These are phyloP conservation scores for Pinus tabuliformis DNA, from an alignment of 75 land plant species.

Conservation along the genomic window DNA sequence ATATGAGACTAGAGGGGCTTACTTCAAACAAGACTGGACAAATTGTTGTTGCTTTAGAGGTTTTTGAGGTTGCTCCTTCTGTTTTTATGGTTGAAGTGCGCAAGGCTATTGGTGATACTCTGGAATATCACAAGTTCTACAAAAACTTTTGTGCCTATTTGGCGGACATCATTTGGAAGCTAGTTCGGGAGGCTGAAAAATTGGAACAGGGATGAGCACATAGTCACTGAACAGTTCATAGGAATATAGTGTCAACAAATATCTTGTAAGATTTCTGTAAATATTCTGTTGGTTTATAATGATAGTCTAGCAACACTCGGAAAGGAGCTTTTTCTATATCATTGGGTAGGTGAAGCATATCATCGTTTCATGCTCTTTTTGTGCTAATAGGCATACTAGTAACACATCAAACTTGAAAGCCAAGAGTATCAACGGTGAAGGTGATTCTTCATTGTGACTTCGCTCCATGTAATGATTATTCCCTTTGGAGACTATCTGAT, in stretches of 20 bases:
- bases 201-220: background rate
- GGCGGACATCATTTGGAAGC: constrained; percentile 70
- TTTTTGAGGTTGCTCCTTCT: too few relatives aligned
- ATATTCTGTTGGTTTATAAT: background rate
- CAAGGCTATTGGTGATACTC: too few relatives aligned
- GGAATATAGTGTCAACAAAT: background rate
- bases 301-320: background rate
- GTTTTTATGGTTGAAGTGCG: too few relatives aligned
- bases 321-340: background rate
- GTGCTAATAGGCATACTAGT: background rate
- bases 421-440: too few relatives aligned
- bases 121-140: constrained; percentile 45
- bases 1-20: too few relatives aligned
- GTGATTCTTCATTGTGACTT: too few relatives aligned
- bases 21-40: too few relatives aligned
- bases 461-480: too few relatives aligned
- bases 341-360: background rate
- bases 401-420: background rate
- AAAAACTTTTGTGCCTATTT: constrained; percentile 55
- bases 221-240: background rate
- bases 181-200: constrained; percentile 12
- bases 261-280: background rate
- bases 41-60: too few relatives aligned
- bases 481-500: too few relatives aligned
- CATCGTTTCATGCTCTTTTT: background rate